These are phyloP conservation scores for Hypoxylon rubiginosum DNA, from an alignment of 2,329 filamentous ascomycete genomes.

Conservation along the genomic window DNA sequence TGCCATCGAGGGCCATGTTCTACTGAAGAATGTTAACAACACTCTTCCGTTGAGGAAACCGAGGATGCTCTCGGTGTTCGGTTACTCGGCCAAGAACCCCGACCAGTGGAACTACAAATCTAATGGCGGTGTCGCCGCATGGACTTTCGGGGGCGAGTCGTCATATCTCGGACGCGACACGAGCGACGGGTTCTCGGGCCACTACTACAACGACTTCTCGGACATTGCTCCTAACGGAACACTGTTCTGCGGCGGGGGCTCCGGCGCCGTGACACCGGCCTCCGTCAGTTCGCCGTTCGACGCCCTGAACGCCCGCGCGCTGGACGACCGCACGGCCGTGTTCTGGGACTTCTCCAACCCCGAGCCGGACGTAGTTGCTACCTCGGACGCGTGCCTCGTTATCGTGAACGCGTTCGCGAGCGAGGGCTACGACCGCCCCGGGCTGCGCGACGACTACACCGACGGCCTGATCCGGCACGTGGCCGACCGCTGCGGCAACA, in stretches of 20 bases:
- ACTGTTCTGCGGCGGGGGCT: constrained; percentile 61
- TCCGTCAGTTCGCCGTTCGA: constrained; percentile 67
- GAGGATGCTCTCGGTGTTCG: constrained; percentile 69
- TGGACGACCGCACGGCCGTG: constrained; percentile 68
- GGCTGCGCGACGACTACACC: constrained; percentile 75
- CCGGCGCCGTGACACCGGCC: constrained; percentile 62
- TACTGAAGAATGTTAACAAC: constrained; percentile 71
- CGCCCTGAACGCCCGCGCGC: constrained; percentile 65
- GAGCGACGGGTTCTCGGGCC: constrained; percentile 47
- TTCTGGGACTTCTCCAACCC: constrained; percentile 69
- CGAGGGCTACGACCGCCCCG: constrained; percentile 76
- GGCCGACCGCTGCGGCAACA: constrained; percentile 70
- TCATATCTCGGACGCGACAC: constrained; percentile 52
- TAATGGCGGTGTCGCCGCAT: constrained; percentile 52
- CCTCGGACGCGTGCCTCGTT: constrained; percentile 75
- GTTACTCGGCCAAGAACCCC: constrained; percentile 68
- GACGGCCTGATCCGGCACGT: constrained; percentile 70
- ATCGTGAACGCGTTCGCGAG: constrained; percentile 78
- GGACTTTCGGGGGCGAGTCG: constrained; percentile 58
- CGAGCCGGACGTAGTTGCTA: constrained; percentile 63
- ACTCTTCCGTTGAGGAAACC: constrained; percentile 67
- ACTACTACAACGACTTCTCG: constrained; percentile 53
- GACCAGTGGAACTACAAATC: constrained; percentile 59
- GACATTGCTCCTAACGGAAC: constrained; percentile 64
- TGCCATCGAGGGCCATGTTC: constrained; percentile 73